Evolutionary conservation across 768 basidiomycete genomes (phyloP), one percentile per base, ranked within the genome.

Genomic region (Macrolepiota albuminosa): DNA sequence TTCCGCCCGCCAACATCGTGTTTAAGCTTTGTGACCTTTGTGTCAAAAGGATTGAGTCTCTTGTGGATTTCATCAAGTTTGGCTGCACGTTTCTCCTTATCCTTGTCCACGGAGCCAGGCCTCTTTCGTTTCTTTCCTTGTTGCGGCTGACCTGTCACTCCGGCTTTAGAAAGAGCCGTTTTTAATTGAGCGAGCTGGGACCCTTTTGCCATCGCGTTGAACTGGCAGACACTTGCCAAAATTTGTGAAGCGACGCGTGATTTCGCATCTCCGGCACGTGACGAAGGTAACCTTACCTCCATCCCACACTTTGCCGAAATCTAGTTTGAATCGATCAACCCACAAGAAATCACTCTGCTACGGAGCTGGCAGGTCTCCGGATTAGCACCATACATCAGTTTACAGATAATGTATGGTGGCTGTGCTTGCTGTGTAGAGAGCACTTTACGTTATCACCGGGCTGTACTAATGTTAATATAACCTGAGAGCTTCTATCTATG

Each of bases 121-220:
- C 88, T 82, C 68, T 88, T 92, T 62, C 88, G 79, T 72, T 93
- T 93, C 73, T 88, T 87, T 8, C 78, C 75, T 24, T 79, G 75
- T 57, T 82, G 74, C 24, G 79, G 78, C 21, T 81, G 76, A 13
- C 85, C 83, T 13, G 81, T 81, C n/a, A 97, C 74, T 0, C 95
- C 96, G 1, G 91, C 89, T 45, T 88, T 80, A 1, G 84, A 81
- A 45, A 98, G 80, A 10, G 93, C 92, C 8, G 87, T 79, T 70
- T 96, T 97, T 63, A 98, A 87, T 75, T 98, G 95, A 33, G 85
- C 78, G 24, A 98, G 82, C 73, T 98, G 96, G 0, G 95, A 97
- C 64, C 89, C 88, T 69, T 89, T 93, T 47, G 81, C 84, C 88
- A 90, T 91, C 46, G 45, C 52, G 56, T 60, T 50, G 36, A 37